Base-by-base conservation (phyloP, 768 basidiomycete genomes). In the Xanthoconium purpureum region DNA sequence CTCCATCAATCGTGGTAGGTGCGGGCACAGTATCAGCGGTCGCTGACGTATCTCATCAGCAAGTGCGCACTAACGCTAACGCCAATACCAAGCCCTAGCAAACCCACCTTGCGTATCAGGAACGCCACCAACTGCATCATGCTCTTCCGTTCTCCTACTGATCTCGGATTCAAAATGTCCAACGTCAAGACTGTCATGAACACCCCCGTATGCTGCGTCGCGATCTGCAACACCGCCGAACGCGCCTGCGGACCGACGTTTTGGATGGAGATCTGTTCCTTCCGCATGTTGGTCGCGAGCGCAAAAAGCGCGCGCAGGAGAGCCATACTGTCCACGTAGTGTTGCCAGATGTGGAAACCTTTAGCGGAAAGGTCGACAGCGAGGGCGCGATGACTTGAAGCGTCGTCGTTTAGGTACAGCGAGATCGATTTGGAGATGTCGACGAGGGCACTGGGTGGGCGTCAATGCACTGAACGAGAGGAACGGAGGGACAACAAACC, bases 41-140 rank as follows among this genome's bases (percentile, higher is more conserved):
- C 89, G 87, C 89, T 94, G 63, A 37, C 9, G 0, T 35, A 32
- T 15, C 20, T 9, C 4, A 15, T 66, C 38, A 56, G 37, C 37
- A 36, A 37, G 15, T 13, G 10, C 13, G 12, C 33, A 35, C 33
- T 12, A 35, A 6, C 33, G 6, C 33, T 12, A 12, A 33, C 32
- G 5, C 11, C 17, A 6, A 14, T 18, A 11, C 36, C n/a, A 24
- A 14, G 18, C 6, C 18, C 20, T 36, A 5, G 9, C 1, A 6
- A 10, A 30, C 69, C 13, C 37, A 88, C 89, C 78, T 96, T 98
- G 68, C 91, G 85, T 56, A 97, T 93, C 59, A 99, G 77, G 66
- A 95, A 94, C 1, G 93, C 94, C 14, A 98, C 83, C 3, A 99
- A 82, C 69, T 95, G 94, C 83, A 99, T 84, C 28, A 97, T 88